These are phyloP conservation scores for Tetrahymena borealis DNA, from an alignment of 73 alveolate species.

Conservation along the genomic window DNA sequence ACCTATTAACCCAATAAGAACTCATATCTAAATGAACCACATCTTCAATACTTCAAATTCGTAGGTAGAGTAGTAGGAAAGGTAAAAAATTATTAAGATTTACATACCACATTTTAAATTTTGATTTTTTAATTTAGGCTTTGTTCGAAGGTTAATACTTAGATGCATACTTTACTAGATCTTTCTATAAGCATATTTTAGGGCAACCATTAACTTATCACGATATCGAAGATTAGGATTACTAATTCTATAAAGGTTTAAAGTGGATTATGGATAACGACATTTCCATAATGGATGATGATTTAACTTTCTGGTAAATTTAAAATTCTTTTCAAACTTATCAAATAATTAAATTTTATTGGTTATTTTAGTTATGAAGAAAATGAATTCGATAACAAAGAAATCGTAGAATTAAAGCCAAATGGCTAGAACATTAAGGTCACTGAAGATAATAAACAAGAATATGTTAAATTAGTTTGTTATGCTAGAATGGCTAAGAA, in stretches of 20 bases:
- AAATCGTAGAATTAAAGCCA: conserved; percentile 75
- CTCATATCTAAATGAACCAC: conserved; percentile 78
- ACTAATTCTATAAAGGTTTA: conserved; percentile 81
- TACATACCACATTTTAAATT: conserved; percentile 4
- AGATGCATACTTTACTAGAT: conserved; percentile 94
- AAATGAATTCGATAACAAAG: conserved; percentile 82
- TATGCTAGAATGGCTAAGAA: conserved; percentile 53
- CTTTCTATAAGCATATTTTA: conserved; percentile 94
- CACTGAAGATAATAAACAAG: conserved; percentile 69
- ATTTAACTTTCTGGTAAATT: conserved; percentile 8
- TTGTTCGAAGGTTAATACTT: conserved; percentile 84
- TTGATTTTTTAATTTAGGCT: conserved; percentile 18
- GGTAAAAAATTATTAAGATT: conserved; percentile 68
- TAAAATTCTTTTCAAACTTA: too few relatives aligned
- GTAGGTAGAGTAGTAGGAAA: conserved; percentile 98
- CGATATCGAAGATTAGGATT: conserved; percentile 98
- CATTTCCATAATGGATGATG: conserved; percentile 31
- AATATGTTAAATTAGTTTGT: conserved; percentile 23
- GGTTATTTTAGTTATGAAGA: conserved; percentile 39
- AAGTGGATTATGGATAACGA: conserved; percentile 82
- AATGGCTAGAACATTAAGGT: conserved; percentile 85
- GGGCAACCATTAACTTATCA: conserved; percentile 89
- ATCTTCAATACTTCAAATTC: conserved; percentile 92
- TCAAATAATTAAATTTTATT: too few relatives aligned
- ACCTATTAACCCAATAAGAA: conserved; percentile 37